Evolutionary conservation across 108 stramenopile genomes (phyloP), one percentile per base, ranked within the genome.

Genomic region (Cylindrotheca fusiformis): DNA sequence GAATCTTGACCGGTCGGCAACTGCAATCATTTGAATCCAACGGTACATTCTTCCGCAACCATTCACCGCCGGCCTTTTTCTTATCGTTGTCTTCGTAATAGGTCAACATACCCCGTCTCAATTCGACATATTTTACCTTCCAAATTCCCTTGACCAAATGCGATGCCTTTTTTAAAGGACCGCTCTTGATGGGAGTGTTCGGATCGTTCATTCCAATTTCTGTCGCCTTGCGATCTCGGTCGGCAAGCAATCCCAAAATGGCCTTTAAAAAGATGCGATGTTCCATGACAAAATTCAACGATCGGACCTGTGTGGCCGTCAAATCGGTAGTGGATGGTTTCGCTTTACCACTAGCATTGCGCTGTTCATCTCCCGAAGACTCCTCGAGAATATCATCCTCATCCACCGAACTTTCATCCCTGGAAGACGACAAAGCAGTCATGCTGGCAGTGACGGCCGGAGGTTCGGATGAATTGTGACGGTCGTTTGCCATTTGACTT

Each of bases 51-150:
- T 88, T 91, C 26, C 83, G 85, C 10, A 74, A 46, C 55, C 83
- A 71, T 17, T 67, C 46, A 36, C 57, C 73, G 6, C 58, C 45
- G 45, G 52, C 54, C 46, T 69, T 60, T 57, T 78, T 63, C 10
- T 73, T 72, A 8, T 58, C 55, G 8, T 57, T 56, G 52, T 78
- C 77, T 54, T 85, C 82, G 57, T 76, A 91, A 48, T 90, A 90
- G 31, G 81, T 80, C 27, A 91, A 87, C 54, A 85, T 75, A 17
- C 91, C 91, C 47, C 76, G 65, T 27, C 88, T 65, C 36, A 93
- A 73, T 72, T 93, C 91, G 3, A 87, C 82, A 65, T 72, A 86
- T 55, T 89, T 93, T 45, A 78, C 78, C 59, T 82, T 87, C 91
- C 91, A 93, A n/a, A 86, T 55, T 12, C 91, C 91, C 58, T 63